Conservation (phyloP, 2,329 filamentous ascomycete genomes). For the Aspergillus sp. region DNA sequence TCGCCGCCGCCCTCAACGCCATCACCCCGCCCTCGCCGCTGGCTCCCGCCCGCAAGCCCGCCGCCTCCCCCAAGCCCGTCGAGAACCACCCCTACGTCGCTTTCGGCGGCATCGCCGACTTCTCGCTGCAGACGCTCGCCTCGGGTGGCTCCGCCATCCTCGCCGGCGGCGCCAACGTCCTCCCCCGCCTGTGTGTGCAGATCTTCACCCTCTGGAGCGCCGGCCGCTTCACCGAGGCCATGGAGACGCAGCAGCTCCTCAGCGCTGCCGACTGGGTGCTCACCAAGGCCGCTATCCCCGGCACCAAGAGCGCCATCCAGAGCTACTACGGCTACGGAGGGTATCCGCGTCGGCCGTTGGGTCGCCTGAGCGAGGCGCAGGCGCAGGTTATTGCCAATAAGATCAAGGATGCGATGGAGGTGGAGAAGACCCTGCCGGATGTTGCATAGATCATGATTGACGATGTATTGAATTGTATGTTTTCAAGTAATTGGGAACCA, state of each 20-base stretch:
- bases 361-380: constrained; percentile 30
- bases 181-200: constrained; percentile 77
- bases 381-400: constrained; percentile 29
- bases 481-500: background rate
- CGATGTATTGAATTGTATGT: background rate
- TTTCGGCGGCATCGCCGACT: constrained; percentile 85
- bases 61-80: constrained; percentile 25
- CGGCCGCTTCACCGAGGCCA: constrained; percentile 73
- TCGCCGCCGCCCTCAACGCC: constrained; percentile 69
- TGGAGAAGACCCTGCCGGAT: constrained; percentile 35
- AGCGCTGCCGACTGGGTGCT: constrained; percentile 79
- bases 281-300: constrained; percentile 78
- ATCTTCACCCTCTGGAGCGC: constrained; percentile 75
- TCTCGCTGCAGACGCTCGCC: constrained; percentile 76
- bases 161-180: constrained; percentile 81
- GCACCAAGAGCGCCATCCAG: constrained; percentile 82
- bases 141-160: constrained; percentile 83
- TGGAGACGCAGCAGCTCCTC: constrained; percentile 71
- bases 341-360: constrained; percentile 64
- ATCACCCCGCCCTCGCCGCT: constrained; percentile 56
- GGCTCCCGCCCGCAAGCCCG: constrained; percentile 21
- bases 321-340: constrained; percentile 82
- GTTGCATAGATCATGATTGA: constrained; percentile 17
- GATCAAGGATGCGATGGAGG: constrained; percentile 35
- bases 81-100: constrained; percentile 65